phyloP scores from a whole-genome alignment of 768 basidiomycete species.

The Psilocybe cyanescens region DNA sequence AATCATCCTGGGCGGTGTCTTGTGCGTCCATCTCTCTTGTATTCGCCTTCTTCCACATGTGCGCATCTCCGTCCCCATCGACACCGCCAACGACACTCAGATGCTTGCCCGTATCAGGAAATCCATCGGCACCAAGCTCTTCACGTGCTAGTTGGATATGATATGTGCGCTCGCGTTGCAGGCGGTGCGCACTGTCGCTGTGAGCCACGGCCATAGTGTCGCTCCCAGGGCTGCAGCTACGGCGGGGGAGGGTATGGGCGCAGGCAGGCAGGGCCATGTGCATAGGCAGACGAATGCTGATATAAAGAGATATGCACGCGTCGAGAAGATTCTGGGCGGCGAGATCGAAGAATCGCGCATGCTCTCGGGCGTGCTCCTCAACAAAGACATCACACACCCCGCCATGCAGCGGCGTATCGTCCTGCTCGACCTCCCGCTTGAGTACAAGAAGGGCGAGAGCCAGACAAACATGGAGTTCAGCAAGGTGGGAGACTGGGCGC shows the following conservation, averaged over 20 bases:
- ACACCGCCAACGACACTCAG: too few species aligned
- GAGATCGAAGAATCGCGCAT: slow-evolving; percentile 94
- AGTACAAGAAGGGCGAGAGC: slow-evolving; percentile 98
- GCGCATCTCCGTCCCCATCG: too few species aligned
- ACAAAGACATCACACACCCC: slow-evolving; percentile 99
- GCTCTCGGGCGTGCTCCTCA: slow-evolving; percentile 91
- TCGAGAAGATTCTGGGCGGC: slow-evolving; percentile 97
- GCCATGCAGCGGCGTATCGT: slow-evolving; percentile 92
- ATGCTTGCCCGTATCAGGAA: too few species aligned
- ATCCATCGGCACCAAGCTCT: too few species aligned
- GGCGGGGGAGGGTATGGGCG: not conserved
- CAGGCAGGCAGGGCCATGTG: slow-evolving; percentile 29
- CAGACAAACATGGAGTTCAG: slow-evolving; percentile 99
- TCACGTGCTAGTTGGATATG: too few species aligned
- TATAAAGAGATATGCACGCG: slow-evolving; percentile 96
- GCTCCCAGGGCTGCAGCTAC: slow-evolving; percentile 32
- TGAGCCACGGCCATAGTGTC: too few species aligned
- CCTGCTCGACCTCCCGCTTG: slow-evolving; percentile 90
- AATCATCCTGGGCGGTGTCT: too few species aligned
- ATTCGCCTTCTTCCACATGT: too few species aligned
- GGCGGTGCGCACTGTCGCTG: too few species aligned
- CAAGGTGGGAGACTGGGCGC: slow-evolving; percentile 91
- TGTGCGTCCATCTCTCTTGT: too few species aligned
- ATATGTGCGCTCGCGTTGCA: too few species aligned
- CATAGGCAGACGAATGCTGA: slow-evolving; percentile 87